A percentile compares a stretch with the other conserved stretches of the same genome.
These are phyloP conservation scores for Corynascus novoguineensis DNA, from an alignment of 495 filamentous ascomycete species.

Conservation along the genomic window DNA sequence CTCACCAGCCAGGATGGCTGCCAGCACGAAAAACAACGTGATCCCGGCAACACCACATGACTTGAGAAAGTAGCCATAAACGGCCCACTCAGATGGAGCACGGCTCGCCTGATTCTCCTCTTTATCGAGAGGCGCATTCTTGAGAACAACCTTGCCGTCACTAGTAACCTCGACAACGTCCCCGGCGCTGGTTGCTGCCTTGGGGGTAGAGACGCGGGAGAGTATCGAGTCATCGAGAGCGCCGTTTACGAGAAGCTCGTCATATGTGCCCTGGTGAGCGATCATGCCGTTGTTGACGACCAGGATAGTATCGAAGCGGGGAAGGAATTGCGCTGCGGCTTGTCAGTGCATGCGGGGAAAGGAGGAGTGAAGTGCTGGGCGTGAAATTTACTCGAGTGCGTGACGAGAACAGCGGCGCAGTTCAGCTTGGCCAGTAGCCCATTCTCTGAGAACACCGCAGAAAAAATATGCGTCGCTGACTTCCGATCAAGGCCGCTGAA, in stretches of 20 bases:
- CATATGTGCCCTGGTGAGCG: background rate
- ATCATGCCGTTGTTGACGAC: conserved; percentile 4
- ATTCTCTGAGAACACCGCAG: conserved; percentile 3
- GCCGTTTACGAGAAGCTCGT: conserved; percentile 1
- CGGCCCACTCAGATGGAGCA: conserved; percentile 6
- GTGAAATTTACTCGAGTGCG: background rate
- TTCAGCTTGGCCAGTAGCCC: conserved; percentile 1
- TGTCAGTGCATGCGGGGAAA: background rate
- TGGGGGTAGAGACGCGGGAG: background rate
- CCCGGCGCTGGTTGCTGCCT: background rate
- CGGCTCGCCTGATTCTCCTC: conserved; percentile 5
- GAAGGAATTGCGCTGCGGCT: background rate
- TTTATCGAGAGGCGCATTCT: conserved; percentile 2
- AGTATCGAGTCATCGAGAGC: conserved; percentile 4
- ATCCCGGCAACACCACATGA: background rate
- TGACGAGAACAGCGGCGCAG: conserved; percentile 6
- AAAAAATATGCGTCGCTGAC: conserved; percentile 13
- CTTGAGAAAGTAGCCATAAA: conserved; percentile 8
- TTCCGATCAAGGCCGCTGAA: conserved; percentile 53
- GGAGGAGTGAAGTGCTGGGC: background rate
- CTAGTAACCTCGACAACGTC: conserved; percentile 8
- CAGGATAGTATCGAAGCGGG: conserved; percentile 4
- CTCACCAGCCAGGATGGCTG: conserved; percentile 4
- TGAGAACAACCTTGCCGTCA: conserved; percentile 7
- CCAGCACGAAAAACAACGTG: conserved; percentile 3